phyloP scores from a whole-genome alignment of 352 stramenopile genomes.

The Globisporangium solare region DNA sequence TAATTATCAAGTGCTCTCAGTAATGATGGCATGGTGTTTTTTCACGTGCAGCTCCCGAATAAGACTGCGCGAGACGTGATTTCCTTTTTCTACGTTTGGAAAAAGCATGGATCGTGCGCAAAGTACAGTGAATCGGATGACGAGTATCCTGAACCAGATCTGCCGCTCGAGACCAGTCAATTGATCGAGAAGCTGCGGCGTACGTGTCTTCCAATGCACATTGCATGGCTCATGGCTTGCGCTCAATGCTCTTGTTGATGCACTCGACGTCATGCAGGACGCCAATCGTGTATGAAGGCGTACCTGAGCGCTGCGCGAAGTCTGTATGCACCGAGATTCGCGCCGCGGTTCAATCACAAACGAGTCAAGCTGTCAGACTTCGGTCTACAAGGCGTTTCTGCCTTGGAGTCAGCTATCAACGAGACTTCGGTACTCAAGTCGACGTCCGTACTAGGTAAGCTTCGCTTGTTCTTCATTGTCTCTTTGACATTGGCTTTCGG shows the following conservation, averaged over 20 bases:
- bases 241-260: not conserved
- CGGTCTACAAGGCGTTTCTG: constrained; percentile 40
- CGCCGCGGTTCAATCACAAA: constrained; percentile 38
- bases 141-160: constrained; percentile 44
- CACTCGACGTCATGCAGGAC: constrained; percentile 24
- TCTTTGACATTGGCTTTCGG: not conserved
- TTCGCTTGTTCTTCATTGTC: not conserved
- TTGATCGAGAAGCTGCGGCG: constrained; percentile 57
- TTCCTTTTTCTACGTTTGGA: constrained; percentile 86
- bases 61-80: constrained; percentile 70
- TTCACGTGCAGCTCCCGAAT: constrained; percentile 36
- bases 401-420: constrained; percentile 47
- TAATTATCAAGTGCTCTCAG: too few relatives aligned
- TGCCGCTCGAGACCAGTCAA: constrained; percentile 56
- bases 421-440: constrained; percentile 41
- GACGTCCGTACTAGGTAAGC: constrained; percentile 9
- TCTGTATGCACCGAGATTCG: constrained; percentile 37
- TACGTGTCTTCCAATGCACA: constrained; percentile 18
- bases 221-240: too few relatives aligned
- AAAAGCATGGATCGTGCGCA: constrained; percentile 58
- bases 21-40: not conserved
- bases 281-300: constrained; percentile 62
- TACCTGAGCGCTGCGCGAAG: constrained; percentile 56
- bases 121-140: constrained; percentile 37
- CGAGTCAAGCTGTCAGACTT: constrained; percentile 48